Conservation (phyloP, 176 grass and related monocot species). For the Calamus simplicifolius region DNA sequence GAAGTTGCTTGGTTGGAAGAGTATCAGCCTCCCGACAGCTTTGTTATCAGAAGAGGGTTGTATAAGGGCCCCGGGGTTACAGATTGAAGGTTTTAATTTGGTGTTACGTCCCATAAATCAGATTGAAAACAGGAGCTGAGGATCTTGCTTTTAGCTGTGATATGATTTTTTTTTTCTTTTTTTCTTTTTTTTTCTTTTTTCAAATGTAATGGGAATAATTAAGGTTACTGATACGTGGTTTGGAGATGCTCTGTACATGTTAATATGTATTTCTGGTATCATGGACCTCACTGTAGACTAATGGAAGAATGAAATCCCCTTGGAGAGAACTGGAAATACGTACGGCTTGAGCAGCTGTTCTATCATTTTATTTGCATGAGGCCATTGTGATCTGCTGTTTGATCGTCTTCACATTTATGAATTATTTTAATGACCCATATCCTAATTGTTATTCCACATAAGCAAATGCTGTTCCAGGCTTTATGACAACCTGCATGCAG, state of each 20-base stretch:
- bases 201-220: conserved; percentile 5
- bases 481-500: too few species aligned
- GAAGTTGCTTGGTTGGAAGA: conserved; percentile 85
- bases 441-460: too few species aligned
- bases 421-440: too few species aligned
- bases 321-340: too few species aligned
- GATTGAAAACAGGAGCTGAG: conserved; percentile 3
- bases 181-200: conserved; percentile 3
- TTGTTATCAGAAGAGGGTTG: conserved; percentile 75
- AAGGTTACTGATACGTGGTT: conserved; percentile 6
- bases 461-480: too few species aligned
- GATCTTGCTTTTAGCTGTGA: background rate
- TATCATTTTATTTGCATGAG: too few species aligned
- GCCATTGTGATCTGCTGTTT: too few species aligned
- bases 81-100: conserved; percentile 20
- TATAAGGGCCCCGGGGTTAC: conserved; percentile 79
- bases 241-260: conserved; percentile 22
- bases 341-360: too few species aligned
- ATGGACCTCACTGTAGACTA: background rate
- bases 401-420: too few species aligned
- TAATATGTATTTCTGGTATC: conserved; percentile 1
- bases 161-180: conserved; percentile 1
- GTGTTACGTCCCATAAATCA: conserved; percentile 8
- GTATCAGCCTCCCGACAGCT: conserved; percentile 77
- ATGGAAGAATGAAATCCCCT: conserved; percentile 9